Evolutionary conservation across 495 filamentous ascomycete genomes (phyloP).

Genomic region (Sporormia fimetaria): DNA sequence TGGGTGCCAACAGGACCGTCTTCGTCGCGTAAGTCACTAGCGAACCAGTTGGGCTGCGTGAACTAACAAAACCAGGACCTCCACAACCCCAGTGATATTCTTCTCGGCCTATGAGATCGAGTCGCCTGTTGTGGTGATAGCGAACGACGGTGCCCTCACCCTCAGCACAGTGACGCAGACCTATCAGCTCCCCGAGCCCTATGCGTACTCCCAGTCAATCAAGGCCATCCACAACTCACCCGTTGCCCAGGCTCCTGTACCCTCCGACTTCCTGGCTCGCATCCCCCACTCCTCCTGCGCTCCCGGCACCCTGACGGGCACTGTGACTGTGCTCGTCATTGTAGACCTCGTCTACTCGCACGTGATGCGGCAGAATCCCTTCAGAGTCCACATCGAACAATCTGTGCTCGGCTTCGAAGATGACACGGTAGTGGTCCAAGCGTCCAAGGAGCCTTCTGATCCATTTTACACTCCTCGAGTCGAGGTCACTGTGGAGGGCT

Average conservation of each 20-base stretch:
- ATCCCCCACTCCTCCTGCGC: conserved; percentile 20
- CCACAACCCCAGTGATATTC: conserved; percentile 28
- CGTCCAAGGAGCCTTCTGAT: not conserved
- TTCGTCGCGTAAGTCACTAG: conserved; percentile 15
- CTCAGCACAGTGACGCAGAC: conserved; percentile 7
- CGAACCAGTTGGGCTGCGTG: not conserved
- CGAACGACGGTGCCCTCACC: conserved; percentile 1
- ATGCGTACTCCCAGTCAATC: conserved; percentile 2
- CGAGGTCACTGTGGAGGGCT: no score
- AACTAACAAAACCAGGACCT: conserved; percentile 16
- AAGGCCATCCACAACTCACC: conserved; percentile 13
- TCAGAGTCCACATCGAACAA: conserved; percentile 22
- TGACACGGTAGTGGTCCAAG: not conserved
- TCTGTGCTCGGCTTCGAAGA: conserved; percentile 14
- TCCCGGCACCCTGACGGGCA: conserved; percentile 10
- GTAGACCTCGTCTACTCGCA: conserved; percentile 13
- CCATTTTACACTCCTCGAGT: no score
- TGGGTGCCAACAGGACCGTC: conserved; percentile 14
- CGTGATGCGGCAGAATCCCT: not conserved
- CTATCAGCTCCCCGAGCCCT: conserved; percentile 6
- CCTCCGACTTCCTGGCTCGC: conserved; percentile 12
- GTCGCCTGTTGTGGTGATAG: conserved; percentile 2
- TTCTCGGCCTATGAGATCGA: conserved; percentile 25
- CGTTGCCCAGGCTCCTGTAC: conserved; percentile 10
- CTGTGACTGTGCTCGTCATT: conserved; percentile 18